Base-by-base conservation (phyloP, 371 early-diverging fungal species). In the Batkoa obscura region DNA sequence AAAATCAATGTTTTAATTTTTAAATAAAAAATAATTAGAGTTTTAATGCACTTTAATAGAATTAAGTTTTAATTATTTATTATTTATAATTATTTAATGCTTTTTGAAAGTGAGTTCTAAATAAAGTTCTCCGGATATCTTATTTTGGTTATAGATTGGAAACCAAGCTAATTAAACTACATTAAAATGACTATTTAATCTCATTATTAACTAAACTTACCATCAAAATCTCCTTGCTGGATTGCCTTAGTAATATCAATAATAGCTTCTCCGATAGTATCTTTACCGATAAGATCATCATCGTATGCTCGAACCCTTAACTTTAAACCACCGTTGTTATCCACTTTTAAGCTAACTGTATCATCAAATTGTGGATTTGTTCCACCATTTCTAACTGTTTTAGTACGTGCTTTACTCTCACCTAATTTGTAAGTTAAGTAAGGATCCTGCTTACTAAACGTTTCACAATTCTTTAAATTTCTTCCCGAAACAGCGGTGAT, bases 361-460 rank as follows among this genome's bases (percentile, higher is more conserved):
- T 50, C 50, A 30, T 50, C 32, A n/a, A 33, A 50, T 6, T 33
- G 4, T 30, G 50, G 50, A 15, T 37, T 4, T 3, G 32, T 50
- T n/a, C 50, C 50, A 31, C 50, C 50, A 3, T 30, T 9, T 4
- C 30, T 33, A 31, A 35, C 38, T 3, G 50, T 30, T 3, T 30
- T 4, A 12, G 50, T 50, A 4, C 38, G n/a, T 33, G 12, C 30
- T 3, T 10, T 33, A 30, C 9, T 30, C 9, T 50, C 50, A 4
- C 50, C 50, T 15, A 50, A 50, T 31, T 31, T 50, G 32, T n/a
- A 50, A 4, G 9, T 50, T 10, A 50, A 3, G 50, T 50, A 50
- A 15, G 50, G 50, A 50, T 50, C 50, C 38, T 50, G 50, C 38
- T 50, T 50, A 15, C n/a, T 35, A 50, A 50, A 50, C 3, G 50